These are phyloP conservation scores for Lophium mytilinum DNA, from an alignment of 495 filamentous ascomycete genomes.

Conservation along the genomic window DNA sequence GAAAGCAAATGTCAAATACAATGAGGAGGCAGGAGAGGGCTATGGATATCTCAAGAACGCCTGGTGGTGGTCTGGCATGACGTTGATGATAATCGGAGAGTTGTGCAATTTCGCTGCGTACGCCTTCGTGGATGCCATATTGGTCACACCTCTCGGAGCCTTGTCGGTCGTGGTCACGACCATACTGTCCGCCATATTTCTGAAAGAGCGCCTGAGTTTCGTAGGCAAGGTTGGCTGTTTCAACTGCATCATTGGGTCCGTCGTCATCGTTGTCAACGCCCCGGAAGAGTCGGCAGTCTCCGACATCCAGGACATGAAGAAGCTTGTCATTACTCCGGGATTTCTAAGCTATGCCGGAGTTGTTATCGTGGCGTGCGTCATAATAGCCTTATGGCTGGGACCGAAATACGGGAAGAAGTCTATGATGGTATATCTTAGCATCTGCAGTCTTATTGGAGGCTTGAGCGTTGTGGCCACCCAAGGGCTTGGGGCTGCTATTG, in stretches of 20 bases:
- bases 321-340: conserved; percentile 77
- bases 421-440: conserved; percentile 94
- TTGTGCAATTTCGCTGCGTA: conserved; percentile 97
- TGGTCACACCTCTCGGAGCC: conserved; percentile 93
- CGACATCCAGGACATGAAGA: conserved; percentile 88
- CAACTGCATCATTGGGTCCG: conserved; percentile 84
- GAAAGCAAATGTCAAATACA: conserved; percentile 91
- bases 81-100: conserved; percentile 92
- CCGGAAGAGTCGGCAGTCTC: conserved; percentile 75
- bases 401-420: conserved; percentile 91
- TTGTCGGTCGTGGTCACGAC: conserved; percentile 91
- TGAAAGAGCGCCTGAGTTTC: conserved; percentile 92
- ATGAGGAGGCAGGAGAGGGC: conserved; percentile 91
- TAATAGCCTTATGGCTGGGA: conserved; percentile 74
- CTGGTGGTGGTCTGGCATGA: conserved; percentile 97
- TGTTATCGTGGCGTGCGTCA: conserved; percentile 61
- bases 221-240: conserved; percentile 95
- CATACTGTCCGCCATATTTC: conserved; percentile 86
- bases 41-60: conserved; percentile 96
- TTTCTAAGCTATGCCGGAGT: conserved; percentile 82
- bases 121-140: conserved; percentile 91
- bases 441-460: conserved; percentile 91
- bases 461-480: conserved; percentile 93
- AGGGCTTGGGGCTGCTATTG: conserved; percentile 83
- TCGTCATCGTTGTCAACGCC: conserved; percentile 91